A percentile compares a stretch with the other conserved stretches of the same genome.
Evolutionary conservation across 2,329 filamentous ascomycete species (phyloP).

Genomic region (Aspergillus uvarum): DNA sequence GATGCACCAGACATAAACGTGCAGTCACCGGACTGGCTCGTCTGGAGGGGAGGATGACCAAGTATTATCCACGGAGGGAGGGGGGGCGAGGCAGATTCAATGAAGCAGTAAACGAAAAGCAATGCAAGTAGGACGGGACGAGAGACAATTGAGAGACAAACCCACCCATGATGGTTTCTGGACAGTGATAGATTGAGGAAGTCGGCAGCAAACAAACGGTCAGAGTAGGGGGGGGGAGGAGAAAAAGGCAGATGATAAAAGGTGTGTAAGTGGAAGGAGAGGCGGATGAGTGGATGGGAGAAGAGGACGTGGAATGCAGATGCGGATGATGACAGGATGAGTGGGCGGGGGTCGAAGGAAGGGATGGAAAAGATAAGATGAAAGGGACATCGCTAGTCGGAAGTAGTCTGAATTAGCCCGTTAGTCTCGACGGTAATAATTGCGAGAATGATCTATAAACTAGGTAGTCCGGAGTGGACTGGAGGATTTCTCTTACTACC

Average conservation of each 20-base stretch:
- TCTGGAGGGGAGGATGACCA: background rate
- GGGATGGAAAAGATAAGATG: background rate
- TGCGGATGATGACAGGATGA: background rate
- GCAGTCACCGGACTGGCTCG: background rate
- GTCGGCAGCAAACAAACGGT: background rate
- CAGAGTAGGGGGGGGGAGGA: background rate
- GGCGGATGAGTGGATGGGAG: background rate
- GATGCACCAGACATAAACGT: background rate
- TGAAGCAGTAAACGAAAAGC: slow-evolving; percentile 8
- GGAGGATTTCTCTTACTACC: no score
- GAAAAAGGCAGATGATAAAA: slow-evolving; percentile 4
- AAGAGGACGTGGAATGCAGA: background rate
- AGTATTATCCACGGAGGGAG: background rate
- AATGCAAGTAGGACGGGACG: background rate
- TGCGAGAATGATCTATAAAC: no score
- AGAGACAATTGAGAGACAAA: slow-evolving; percentile 19
- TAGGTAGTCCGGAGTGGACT: no score
- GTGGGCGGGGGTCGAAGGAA: background rate
- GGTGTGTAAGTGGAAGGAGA: background rate
- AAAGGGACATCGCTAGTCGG: background rate
- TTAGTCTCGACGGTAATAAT: background rate
- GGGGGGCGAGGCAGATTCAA: slow-evolving; percentile 1
- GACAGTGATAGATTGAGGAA: background rate
- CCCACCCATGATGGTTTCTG: slow-evolving; percentile 22
- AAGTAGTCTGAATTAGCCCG: background rate